Percentiles rank a stretch among this genome's conserved stretches.
phyloP scores from a whole-genome alignment of 225 moss, liverwort and hornwort species.

The Pleurozium schreberi region DNA sequence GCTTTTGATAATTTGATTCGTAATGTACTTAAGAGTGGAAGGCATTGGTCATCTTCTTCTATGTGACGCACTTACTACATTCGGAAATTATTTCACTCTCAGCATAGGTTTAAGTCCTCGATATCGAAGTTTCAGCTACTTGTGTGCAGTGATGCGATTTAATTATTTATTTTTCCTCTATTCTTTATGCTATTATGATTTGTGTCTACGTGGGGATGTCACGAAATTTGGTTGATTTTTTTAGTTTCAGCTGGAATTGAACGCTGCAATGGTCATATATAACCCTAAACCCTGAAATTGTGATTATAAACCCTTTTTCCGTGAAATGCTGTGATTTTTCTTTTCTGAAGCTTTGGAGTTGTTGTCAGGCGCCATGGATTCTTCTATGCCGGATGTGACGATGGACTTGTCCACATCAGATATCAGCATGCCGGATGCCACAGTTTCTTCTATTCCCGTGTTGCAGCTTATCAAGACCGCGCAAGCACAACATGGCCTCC shows the following conservation, averaged over 20 bases:
- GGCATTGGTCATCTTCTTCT: neutral
- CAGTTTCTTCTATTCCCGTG: conserved; percentile 29
- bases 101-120: neutral
- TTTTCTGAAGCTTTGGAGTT: neutral
- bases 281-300: neutral
- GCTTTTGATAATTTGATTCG: neutral
- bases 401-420: conserved; percentile 1
- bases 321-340: neutral
- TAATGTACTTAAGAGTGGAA: neutral
- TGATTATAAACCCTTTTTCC: neutral
- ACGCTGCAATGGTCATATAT: neutral
- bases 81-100: neutral
- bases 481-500: conserved; percentile 80
- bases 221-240: neutral
- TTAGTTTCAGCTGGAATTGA: neutral
- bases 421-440: neutral
- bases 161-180: neutral
- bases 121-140: neutral
- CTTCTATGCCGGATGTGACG: conserved; percentile 10
- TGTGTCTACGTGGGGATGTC: neutral
- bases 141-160: neutral
- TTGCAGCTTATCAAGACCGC: conserved; percentile 71
- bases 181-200: neutral
- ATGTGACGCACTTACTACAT: neutral
- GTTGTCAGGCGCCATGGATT: neutral